Conservation (phyloP, 441 rosid species). For the Brassica balearica region DNA sequence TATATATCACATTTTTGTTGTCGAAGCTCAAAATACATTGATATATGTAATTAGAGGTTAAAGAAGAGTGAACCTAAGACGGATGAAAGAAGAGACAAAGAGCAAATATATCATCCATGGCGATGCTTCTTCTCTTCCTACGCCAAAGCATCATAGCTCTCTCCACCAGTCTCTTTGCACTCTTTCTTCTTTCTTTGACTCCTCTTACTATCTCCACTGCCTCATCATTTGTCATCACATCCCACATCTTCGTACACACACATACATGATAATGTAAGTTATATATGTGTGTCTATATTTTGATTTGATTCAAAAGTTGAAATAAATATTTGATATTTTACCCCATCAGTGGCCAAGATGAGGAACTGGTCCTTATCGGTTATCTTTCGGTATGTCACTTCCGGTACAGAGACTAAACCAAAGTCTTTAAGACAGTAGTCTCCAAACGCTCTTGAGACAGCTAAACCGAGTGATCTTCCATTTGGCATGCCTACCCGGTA, state of each 20-base stretch:
- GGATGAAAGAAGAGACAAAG: constrained; percentile 80
- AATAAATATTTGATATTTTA: constrained; percentile 34
- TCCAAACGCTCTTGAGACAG: constrained; percentile 90
- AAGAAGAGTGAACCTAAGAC: background rate
- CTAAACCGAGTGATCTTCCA: constrained; percentile 70
- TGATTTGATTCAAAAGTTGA: background rate
- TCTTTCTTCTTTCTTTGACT: no score
- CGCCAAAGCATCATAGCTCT: background rate
- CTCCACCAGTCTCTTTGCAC: no score
- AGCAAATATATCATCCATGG: constrained; percentile 88
- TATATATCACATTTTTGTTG: constrained; percentile 22
- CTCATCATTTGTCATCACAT: no score
- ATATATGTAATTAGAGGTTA: constrained; percentile 11
- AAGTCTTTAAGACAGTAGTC: constrained; percentile 90
- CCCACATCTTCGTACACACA: no score
- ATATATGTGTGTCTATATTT: background rate
- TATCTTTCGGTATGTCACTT: constrained; percentile 65
- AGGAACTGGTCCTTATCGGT: constrained; percentile 74
- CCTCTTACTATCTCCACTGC: no score
- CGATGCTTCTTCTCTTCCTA: constrained; percentile 36
- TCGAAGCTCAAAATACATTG: constrained; percentile 29
- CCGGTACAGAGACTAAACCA: constrained; percentile 84
- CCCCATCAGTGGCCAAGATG: constrained; percentile 90
- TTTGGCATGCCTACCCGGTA: constrained; percentile 82
- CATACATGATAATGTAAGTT: no score